Base-by-base conservation (phyloP, 495 filamentous ascomycete genomes). In the Trichoderma orchidacearum region DNA sequence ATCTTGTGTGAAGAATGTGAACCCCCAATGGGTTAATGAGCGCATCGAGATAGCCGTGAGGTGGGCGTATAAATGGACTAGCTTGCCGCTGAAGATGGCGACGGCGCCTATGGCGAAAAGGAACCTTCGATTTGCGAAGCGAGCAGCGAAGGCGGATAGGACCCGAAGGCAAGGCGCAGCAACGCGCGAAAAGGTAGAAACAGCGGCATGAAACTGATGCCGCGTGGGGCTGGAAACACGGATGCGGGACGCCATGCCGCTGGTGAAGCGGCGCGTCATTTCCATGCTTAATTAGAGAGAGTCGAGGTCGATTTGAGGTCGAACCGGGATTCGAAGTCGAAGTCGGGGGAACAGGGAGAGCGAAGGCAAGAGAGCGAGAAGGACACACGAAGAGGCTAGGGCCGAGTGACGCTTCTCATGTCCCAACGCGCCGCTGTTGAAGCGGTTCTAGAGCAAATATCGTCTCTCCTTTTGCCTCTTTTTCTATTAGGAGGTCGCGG, bases 1-100 rank as follows among this genome's bases (percentile, higher is more conserved):
- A 53, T 53, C 51, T 23, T 53, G 51, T 18, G 51, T 32, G 30
- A 30, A 53, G 28, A 53, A 53, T 18, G 51, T 30, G 27, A 30
- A 11, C 27, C 51, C 51, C 51, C 51, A 53, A 11, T 18, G 27
- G 8, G 27, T 15, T 9, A 53, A 13, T 7, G 28, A 17, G 41
- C 18, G 21, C 11, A 48, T 25, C 1, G 41, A 18, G n/a, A 53
- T 13, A 8, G 51, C 51, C 28, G 51, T 30, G 27, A 30, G 9
- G 28, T 53, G 51, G 30, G 51, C 51, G 28, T 53, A 53, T 53
- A 53, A 30, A 28, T 53, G 51, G 28, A 53, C 51, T n/a, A 53
- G 28, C 51, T 53, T 53, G 51, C 15, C 28, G 51, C 51, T 32
- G 28, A 25, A 18, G 5, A 53, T 5, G 51, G 51, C 51, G 27